Conservation (phyloP, 805 yeast species). For the Hanseniaspora thailandica region DNA sequence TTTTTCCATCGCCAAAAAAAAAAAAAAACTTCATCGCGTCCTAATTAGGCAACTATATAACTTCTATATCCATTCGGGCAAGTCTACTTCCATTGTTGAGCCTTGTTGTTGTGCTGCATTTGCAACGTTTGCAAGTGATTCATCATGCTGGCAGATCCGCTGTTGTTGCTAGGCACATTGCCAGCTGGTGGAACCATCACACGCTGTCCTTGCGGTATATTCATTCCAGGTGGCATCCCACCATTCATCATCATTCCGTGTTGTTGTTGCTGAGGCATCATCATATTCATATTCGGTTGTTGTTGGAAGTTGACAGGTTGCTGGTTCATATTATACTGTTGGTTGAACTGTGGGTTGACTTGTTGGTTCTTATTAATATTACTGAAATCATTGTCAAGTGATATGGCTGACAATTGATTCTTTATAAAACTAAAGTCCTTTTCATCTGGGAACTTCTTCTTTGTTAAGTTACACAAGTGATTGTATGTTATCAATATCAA, state of each 20-base stretch:
- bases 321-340: constrained; percentile 1
- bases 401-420: constrained; percentile 43
- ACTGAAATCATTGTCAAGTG: constrained; percentile 12
- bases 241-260: constrained; percentile 2
- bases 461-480: constrained; percentile 36
- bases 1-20: not conserved
- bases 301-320: not conserved
- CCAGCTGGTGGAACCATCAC: not conserved
- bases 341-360: not conserved
- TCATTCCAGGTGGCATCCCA: constrained; percentile 1
- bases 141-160: constrained; percentile 3
- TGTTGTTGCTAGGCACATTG: not conserved
- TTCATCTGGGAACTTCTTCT: constrained; percentile 28
- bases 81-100: constrained; percentile 7
- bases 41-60: not conserved
- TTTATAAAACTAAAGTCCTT: constrained; percentile 32
- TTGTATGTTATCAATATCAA: constrained; percentile 54
- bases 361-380: constrained; percentile 1
- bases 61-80: not conserved
- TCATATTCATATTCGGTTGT: not conserved
- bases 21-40: not conserved
- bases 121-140: constrained; percentile 10
- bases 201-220: not conserved
- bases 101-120: constrained; percentile 12
- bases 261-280: not conserved